A percentile compares a stretch with the other conserved stretches of the same genome.
Evolutionary conservation across 2,329 filamentous ascomycete genomes (phyloP).

Genomic region (Colletotrichum plurivorum): DNA sequence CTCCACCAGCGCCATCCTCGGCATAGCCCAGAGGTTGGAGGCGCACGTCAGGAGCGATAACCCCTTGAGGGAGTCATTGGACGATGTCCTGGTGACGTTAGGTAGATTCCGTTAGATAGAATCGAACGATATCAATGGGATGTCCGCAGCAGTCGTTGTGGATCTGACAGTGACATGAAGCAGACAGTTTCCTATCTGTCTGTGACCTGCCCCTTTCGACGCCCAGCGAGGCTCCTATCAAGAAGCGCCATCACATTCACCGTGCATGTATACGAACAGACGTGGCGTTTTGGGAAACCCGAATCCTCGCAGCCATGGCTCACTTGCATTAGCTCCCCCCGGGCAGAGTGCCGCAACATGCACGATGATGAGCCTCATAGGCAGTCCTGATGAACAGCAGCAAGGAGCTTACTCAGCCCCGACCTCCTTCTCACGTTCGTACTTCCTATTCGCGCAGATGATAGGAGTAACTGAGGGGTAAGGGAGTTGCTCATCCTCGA

Average conservation of each 20-base stretch:
- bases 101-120: conserved; percentile 39
- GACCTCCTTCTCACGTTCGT: not conserved
- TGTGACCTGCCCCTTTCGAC: too few species aligned
- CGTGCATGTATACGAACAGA: too few species aligned
- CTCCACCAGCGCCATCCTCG: conserved; percentile 64
- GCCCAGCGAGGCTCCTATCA: too few species aligned
- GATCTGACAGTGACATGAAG: not conserved
- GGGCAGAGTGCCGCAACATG: not conserved
- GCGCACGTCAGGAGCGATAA: conserved; percentile 48
- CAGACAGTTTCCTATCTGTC: too few species aligned
- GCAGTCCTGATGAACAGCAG: not conserved
- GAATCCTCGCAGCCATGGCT: too few species aligned
- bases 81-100: conserved; percentile 59
- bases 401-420: not conserved
- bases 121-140: not conserved
- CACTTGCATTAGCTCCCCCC: not conserved
- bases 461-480: not conserved
- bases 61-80: conserved; percentile 58
- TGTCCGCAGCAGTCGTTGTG: too few species aligned
- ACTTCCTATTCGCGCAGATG: not conserved
- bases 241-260: too few species aligned
- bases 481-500: too few species aligned
- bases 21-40: conserved; percentile 61
- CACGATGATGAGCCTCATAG: not conserved
- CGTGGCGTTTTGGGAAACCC: too few species aligned